Evolutionary conservation across 2,329 filamentous ascomycete species (phyloP), one percentile per base, ranked within the genome.

Genomic region (Aspergillus thermomutatus): DNA sequence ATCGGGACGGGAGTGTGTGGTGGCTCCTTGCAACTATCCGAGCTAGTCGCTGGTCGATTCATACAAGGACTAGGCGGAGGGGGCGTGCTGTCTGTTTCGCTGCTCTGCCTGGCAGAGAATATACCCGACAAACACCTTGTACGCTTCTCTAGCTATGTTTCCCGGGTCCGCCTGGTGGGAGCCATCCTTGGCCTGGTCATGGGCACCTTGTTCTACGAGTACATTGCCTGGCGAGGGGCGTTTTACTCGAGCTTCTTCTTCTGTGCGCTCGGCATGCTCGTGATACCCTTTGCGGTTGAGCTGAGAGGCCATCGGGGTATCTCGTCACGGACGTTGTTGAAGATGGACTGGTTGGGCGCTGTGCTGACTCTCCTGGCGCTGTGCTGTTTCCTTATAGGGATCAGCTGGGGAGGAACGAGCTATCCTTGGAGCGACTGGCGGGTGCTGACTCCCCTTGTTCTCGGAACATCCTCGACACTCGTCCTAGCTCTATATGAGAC

Each of bases 51-150:
- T 19, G 79, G 78, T 14, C 73, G 79, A 21, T 65, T 72, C 17
- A 61, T 81, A 3, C 79, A 81, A 60, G 79, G 79, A 1, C 66
- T 79, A 9, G 79, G 79, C 10, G 77, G 78, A 21, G 78, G 79
- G 2, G 79, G 78, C 0, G 72, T 78, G 4, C 72, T 75, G 55
- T 69, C 70, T 0, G 62, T 80, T 1, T 77, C 77, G 28, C 70
- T 76, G 25, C 64, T 80, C 45, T 66, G 80, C 25, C 67, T 80
- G 54, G 69, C 73, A 0, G 77, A 80, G 43, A 67, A 78, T 1
- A 70, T 78, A 3, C 70, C 72, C 1, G 58, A 70, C 26, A 61
- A 64, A 3, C 66, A 72, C 7, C 70, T 71, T 1, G 65, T 69
- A 4, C 65, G 68, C 47, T 74, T 71, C 48, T 69, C 68, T 9